Evolutionary conservation across 2,329 filamentous ascomycete genomes (phyloP), one percentile per base, ranked within the genome.

Genomic region (Epichloe festucae): DNA sequence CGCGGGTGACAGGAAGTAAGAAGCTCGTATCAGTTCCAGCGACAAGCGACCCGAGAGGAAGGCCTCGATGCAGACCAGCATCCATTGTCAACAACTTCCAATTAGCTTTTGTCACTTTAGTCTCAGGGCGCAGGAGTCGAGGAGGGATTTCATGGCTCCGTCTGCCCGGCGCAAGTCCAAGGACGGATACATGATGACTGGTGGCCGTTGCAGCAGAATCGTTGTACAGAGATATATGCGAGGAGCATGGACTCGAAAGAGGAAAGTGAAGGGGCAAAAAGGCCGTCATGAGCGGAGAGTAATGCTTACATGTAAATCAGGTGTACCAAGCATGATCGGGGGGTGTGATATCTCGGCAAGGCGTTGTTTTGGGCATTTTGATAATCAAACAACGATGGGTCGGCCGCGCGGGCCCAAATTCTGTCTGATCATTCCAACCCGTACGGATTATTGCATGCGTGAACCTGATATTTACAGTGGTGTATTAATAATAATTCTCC

Each of bases 1-100:
- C 63, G 66, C 65, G 7, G 64, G 39, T 3, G 54, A 66, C 7
- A 68, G 64, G 60, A 67, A 65, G 59, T 67, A 35, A 47, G 34
- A 31, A 6, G 31, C n/a, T 21, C 14, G 11, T 35, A 19, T n/a
- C 39, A 35, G 19, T 6, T 23, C 14, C n/a, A 36, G 12, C 36
- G 3, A 48, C 7, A 21, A 48, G 3, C 8, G 6, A 42, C 3
- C 5, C 1, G 2, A 48, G 8, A 39, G 46, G 15, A 19, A 35
- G 3, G 3, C 14, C 27, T 46, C 14, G 31, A 31, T 31, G 8
- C 31, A 31, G 8, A 31, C 31, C 31, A 31, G 27, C 8, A 31
- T 31, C 10, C 27, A 31, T 11, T 8, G 27, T 31, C 27, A 31
- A 10, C 27, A 31, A 10, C 27, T 31, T 31, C 8, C 10, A 31